Evolutionary conservation across 129 eudicot genomes (phyloP).

Genomic region (Flaveria trinervia): DNA sequence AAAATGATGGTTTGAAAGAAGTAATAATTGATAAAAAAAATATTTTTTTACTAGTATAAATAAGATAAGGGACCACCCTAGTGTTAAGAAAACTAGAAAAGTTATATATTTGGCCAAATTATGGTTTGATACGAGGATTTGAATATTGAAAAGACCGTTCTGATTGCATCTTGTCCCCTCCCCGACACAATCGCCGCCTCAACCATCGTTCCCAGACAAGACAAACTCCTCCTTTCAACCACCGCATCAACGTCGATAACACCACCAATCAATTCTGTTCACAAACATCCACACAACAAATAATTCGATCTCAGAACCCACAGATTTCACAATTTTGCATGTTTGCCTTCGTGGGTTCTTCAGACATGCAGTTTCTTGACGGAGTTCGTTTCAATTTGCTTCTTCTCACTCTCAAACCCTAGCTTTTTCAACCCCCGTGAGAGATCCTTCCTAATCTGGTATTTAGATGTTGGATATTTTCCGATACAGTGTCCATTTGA

Average conservation of each 20-base stretch:
- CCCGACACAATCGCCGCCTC: conserved; percentile 28
- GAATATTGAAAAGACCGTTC: conserved; percentile 20
- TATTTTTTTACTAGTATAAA: too few relatives aligned
- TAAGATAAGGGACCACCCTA: too few relatives aligned
- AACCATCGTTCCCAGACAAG: conserved; percentile 10
- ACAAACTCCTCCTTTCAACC: not conserved
- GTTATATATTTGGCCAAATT: too few relatives aligned
- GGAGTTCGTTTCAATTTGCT: not conserved
- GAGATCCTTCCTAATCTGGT: too few relatives aligned
- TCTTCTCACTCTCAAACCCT: conserved; percentile 20
- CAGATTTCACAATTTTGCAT: not conserved
- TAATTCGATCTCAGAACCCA: not conserved
- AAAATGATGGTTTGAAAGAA: too few relatives aligned
- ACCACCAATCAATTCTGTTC: not conserved
- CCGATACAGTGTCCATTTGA: too few relatives aligned
- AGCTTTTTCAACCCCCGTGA: not conserved
- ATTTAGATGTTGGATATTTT: too few relatives aligned
- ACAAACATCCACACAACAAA: not conserved
- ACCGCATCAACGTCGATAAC: too few relatives aligned
- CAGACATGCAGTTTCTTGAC: not conserved
- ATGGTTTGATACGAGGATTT: too few relatives aligned
- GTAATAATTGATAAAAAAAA: too few relatives aligned
- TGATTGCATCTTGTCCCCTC: not conserved
- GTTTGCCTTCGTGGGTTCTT: not conserved
- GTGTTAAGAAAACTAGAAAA: too few relatives aligned